These are phyloP conservation scores for Cadophora gregata DNA, from an alignment of 2,329 filamentous ascomycete species.

Conservation along the genomic window DNA sequence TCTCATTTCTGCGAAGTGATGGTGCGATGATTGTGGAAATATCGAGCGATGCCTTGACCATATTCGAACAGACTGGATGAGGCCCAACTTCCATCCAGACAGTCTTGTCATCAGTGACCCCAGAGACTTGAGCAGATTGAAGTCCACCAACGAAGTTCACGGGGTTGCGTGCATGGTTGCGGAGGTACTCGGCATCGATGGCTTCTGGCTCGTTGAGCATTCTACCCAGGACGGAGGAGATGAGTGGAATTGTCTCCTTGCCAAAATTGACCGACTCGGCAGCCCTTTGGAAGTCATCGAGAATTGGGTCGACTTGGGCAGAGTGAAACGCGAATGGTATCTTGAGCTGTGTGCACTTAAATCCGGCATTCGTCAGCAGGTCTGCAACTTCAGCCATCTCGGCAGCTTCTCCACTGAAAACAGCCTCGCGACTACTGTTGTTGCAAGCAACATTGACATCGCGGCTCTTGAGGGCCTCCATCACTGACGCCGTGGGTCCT, in stretches of 20 bases:
- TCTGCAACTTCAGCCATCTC: conserved; percentile 58
- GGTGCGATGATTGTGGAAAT: conserved; percentile 59
- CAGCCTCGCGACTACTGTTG: conserved; percentile 77
- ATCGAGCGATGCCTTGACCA: conserved; percentile 70
- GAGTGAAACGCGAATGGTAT: conserved; percentile 73
- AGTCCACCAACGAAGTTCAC: conserved; percentile 73
- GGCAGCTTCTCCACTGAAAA: conserved; percentile 65
- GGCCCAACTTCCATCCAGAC: conserved; percentile 78
- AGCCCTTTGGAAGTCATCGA: conserved; percentile 62
- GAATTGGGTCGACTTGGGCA: conserved; percentile 66
- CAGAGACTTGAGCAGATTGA: conserved; percentile 52
- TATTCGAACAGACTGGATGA: conserved; percentile 70
- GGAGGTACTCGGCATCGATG: conserved; percentile 67
- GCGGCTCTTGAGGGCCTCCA: conserved; percentile 55
- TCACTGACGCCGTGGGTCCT: conserved; percentile 46
- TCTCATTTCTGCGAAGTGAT: conserved; percentile 66
- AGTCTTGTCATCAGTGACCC: conserved; percentile 47
- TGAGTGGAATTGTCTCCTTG: conserved; percentile 62
- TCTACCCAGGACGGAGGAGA: conserved; percentile 70
- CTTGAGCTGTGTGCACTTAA: conserved; percentile 67
- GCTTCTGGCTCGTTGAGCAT: conserved; percentile 62
- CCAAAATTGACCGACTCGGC: conserved; percentile 61
- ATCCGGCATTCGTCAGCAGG: conserved; percentile 55
- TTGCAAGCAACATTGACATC: conserved; percentile 65
- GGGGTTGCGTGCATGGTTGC: conserved; percentile 68